These are phyloP conservation scores for Aspergillus hancockii DNA, from an alignment of 495 filamentous ascomycete species.

Conservation along the genomic window DNA sequence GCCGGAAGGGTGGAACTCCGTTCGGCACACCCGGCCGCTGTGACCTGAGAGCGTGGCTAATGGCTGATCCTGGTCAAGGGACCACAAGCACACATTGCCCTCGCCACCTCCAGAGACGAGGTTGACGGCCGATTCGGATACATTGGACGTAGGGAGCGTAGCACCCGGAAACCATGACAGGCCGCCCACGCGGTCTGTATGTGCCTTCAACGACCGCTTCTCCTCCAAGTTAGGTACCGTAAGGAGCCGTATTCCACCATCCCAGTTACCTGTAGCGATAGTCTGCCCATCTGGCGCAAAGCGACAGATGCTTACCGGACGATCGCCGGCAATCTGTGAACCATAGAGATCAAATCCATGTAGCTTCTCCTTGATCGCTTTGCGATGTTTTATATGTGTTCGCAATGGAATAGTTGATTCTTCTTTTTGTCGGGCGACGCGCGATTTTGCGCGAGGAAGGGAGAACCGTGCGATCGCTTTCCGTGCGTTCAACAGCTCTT, in stretches of 20 bases:
- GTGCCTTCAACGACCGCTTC: slow-evolving; percentile 71
- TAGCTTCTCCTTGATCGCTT: slow-evolving; percentile 81
- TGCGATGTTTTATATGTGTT: slow-evolving; percentile 88
- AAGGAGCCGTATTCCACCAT: slow-evolving; percentile 81
- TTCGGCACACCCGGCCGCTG: slow-evolving; percentile 80
- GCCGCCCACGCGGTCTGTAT: slow-evolving; percentile 85
- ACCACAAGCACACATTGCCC: slow-evolving; percentile 89
- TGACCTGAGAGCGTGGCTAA: slow-evolving; percentile 84
- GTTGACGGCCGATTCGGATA: slow-evolving; percentile 76
- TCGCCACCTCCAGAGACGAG: slow-evolving; percentile 91
- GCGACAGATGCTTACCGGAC: slow-evolving; percentile 84
- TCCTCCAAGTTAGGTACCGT: slow-evolving; percentile 80
- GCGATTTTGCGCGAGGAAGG: slow-evolving; percentile 74
- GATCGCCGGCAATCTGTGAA: slow-evolving; percentile 86
- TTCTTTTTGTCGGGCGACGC: slow-evolving; percentile 72
- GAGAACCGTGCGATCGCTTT: slow-evolving; percentile 84
- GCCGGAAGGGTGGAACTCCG: slow-evolving; percentile 94
- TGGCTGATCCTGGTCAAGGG: slow-evolving; percentile 78
- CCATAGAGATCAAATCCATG: slow-evolving; percentile 85
- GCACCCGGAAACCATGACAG: slow-evolving; percentile 86
- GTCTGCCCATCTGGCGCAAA: slow-evolving; percentile 85
- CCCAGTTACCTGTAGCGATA: slow-evolving; percentile 90
- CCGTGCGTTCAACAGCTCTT: slow-evolving; percentile 73
- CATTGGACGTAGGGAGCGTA: slow-evolving; percentile 66
- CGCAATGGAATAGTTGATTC: slow-evolving; percentile 82